Base-by-base conservation (phyloP, 495 filamentous ascomycete genomes). In the Penicillium steckii region DNA sequence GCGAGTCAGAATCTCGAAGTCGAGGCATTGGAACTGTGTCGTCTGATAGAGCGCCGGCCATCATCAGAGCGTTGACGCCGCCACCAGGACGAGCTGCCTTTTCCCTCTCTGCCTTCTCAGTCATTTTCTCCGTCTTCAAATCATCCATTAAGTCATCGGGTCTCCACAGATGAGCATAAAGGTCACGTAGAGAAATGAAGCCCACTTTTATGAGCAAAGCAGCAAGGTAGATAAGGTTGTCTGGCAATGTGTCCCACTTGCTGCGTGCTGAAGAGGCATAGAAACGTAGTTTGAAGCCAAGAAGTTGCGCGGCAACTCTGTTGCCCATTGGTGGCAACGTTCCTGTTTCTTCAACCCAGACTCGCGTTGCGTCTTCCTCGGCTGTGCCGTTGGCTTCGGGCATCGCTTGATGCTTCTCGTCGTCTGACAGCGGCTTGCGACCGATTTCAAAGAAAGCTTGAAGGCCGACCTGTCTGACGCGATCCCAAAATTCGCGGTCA, bases 211-310 rank as follows among this genome's bases (percentile, higher is more conserved):
- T 96, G 32, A 99, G 81, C 22, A 97, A 74, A 0, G 95, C 90
- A 1, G 90, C 84, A 6, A 97, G 83, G 53, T 91, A 92, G 41
- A 97, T 88, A 10, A 99, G 79, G 60, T 97, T 97, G 38, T 91
- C 85, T 0, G 95, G 93, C 4, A 97, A 74, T 9, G 79, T 71
- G 56, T 95, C 91, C 5, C 80, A 78, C 12, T 80, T 71, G 35
- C 82, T 76, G 27, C 90, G 81, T 26, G 88, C 89, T 7, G 81
- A 75, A 15, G 84, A 82, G 6, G 87, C 88, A 62, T 99, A 99
- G 71, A 96, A 97, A 24, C 90, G 88, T 41, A 99, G 82, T 66
- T 99, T 99, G 79, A 99, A 97, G 7, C 95, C 95, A 22, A 99
- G 83, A 23, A 99, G 79, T 64, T 97, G 92, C 9, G 95, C 95